Percentiles rank a stretch among this genome's conserved stretches.
phyloP scores from a whole-genome alignment of 2,329 filamentous ascomycete genomes.

The Beauveria australis region DNA sequence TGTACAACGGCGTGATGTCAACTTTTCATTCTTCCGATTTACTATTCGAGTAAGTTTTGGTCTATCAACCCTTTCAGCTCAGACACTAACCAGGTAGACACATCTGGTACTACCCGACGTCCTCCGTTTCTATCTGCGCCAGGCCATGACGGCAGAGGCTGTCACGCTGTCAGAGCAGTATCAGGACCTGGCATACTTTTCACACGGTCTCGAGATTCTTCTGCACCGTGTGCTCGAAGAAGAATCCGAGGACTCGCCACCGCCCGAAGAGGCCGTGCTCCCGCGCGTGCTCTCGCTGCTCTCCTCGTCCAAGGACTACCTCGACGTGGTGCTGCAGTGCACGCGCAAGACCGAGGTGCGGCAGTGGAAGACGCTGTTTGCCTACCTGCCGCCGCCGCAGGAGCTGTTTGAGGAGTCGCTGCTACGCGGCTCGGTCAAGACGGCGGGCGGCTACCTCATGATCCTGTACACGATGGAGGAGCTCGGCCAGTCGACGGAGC shows the following conservation, averaged over 20 bases:
- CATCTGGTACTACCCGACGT: constrained; percentile 89
- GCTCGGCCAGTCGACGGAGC: constrained; percentile 59
- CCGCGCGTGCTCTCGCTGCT: constrained; percentile 54
- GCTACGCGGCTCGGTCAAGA: constrained; percentile 78
- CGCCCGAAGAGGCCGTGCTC: constrained; percentile 56
- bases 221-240: constrained; percentile 91
- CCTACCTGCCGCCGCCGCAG: constrained; percentile 80
- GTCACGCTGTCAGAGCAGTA: constrained; percentile 78
- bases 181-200: constrained; percentile 79
- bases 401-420: constrained; percentile 91
- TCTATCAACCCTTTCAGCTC: background rate
- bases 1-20: constrained; percentile 85
- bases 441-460: constrained; percentile 91
- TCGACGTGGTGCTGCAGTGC: constrained; percentile 94
- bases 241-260: constrained; percentile 68
- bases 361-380: constrained; percentile 90
- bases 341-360: constrained; percentile 94
- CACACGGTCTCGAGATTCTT: constrained; percentile 85
- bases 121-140: constrained; percentile 67
- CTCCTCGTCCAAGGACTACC: constrained; percentile 73
- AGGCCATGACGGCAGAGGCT: constrained; percentile 71
- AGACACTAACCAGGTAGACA: constrained; percentile 45
- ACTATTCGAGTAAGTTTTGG: constrained; percentile 63
- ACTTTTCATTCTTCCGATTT: constrained; percentile 84
- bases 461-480: constrained; percentile 80